phyloP scores from a whole-genome alignment of 345 rosid species.

The Citrus reticulata region DNA sequence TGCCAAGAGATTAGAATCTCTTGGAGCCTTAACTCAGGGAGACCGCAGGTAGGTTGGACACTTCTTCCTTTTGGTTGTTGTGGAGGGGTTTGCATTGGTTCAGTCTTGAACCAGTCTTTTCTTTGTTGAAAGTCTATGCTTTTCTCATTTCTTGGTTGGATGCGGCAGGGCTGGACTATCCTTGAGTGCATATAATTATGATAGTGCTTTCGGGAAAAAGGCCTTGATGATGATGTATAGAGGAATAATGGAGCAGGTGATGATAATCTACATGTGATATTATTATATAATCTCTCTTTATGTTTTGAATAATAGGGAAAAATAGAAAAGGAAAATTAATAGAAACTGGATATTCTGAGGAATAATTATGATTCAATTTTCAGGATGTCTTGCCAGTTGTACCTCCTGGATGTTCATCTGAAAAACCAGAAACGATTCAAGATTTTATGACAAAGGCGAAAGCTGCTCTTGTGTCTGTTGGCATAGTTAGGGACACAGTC shows the following conservation, averaged over 20 bases:
- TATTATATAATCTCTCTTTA: constrained; percentile 9
- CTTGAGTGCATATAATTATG: constrained; percentile 96
- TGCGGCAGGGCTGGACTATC: constrained; percentile 85
- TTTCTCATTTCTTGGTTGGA: constrained; percentile 22
- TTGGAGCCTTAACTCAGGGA: constrained; percentile 98
- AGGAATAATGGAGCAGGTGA: constrained; percentile 96
- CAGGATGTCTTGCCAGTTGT: constrained; percentile 91
- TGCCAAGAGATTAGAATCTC: constrained; percentile 95
- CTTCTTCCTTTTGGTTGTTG: neutral
- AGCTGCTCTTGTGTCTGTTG: constrained; percentile 98
- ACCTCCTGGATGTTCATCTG: constrained; percentile 93
- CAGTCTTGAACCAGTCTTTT: neutral
- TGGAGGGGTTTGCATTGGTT: constrained; percentile 7
- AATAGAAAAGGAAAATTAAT: neutral
- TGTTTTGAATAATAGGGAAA: neutral
- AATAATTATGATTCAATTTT: constrained; percentile 31
- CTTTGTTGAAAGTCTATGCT: neutral
- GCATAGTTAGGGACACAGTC: constrained; percentile 90
- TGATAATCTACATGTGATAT: constrained; percentile 5
- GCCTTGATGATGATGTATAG: constrained; percentile 92
- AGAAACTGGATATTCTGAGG: constrained; percentile 17
- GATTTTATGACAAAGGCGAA: constrained; percentile 82
- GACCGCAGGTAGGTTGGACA: constrained; percentile 74
- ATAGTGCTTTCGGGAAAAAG: constrained; percentile 85
- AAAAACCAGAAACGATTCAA: constrained; percentile 73